These are phyloP conservation scores for Penicillium occitanis DNA, from an alignment of 2,329 filamentous ascomycete genomes.

Conservation along the genomic window DNA sequence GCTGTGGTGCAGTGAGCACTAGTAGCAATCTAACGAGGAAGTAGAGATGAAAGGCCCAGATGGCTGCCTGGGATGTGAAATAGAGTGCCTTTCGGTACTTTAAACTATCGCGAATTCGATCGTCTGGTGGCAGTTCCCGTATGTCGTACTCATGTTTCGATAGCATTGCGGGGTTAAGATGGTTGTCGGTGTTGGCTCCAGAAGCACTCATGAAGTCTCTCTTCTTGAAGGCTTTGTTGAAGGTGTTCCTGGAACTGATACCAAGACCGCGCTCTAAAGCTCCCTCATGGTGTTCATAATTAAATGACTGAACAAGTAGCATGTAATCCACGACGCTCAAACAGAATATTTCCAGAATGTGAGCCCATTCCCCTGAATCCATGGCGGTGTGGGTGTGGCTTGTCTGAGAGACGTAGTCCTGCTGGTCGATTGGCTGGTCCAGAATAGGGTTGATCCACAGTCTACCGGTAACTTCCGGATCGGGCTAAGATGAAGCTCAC, in stretches of 20 bases:
- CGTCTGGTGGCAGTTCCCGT: not conserved
- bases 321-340: not conserved
- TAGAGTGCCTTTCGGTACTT: slow-evolving; percentile 7
- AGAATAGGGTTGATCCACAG: slow-evolving; percentile 4
- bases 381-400: slow-evolving; percentile 6
- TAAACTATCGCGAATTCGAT: slow-evolving; percentile 2
- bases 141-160: slow-evolving; percentile 10
- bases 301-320: not conserved
- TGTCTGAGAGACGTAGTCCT: not conserved
- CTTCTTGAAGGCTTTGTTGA: not conserved
- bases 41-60: slow-evolving; percentile 21
- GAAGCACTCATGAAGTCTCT: not conserved
- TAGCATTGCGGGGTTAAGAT: not conserved
- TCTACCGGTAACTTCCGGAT: slow-evolving; percentile 1
- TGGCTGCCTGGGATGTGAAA: not conserved
- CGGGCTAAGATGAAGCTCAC: slow-evolving; percentile 8
- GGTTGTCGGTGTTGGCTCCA: not conserved
- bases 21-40: slow-evolving; percentile 25
- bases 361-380: slow-evolving; percentile 1
- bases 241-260: not conserved
- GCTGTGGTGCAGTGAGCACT: slow-evolving; percentile 15
- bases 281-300: not conserved
- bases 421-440: slow-evolving; percentile 1
- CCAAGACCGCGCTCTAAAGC: not conserved
- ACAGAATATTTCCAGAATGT: not conserved